Base-by-base conservation (phyloP, 1,139 yeast species). In the Geotrichum restrictum region DNA sequence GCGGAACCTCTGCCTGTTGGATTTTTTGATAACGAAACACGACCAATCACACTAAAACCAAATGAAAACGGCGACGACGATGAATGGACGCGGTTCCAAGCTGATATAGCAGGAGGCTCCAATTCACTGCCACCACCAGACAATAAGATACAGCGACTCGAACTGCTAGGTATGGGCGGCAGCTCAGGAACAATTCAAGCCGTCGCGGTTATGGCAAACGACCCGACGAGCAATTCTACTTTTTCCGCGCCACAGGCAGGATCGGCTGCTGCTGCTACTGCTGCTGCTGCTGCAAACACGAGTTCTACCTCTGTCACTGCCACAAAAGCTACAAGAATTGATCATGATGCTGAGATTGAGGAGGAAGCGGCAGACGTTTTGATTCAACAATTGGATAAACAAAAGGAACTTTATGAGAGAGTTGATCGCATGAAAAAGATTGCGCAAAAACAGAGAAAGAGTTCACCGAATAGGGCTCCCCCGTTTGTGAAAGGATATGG, bases 301-400 rank as follows among this genome's bases (percentile, higher is more conserved):
- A 29, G 19, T 29, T 19, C 41, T 1, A 22, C 21, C 16, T 11
- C 34, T 5, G 44, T 14, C 7, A 13, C 22, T 4, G 45, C 16
- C 5, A n/a, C 21, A 11, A 21, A 22, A 13, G 24, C 21, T n/a
- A n/a, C n/a, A 18, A 77, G 79, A 7, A 85, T 86, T 43, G 96
- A 88, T 64, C 88, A 87, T 11, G 88, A 85, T n/a, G 85, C 81
- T 64, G 74, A 72, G 34, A 72, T 85, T 37, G 82, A 86, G 63
- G 85, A 83, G 49, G 80, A 79, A 49, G 82, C 79, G 48, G 72
- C 84, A 52, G 80, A 76, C 60, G 74, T 79, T 75, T 85, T 59
- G 81, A 83, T 14, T 95, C 88, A 0, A 79, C 82, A 34, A 75
- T 85, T 40, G 75, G 89, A 60, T 77, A 78, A 54, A 78, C 84